Evolutionary conservation across 441 rosid genomes (phyloP).

Genomic region (Erodium chrysanthum): DNA sequence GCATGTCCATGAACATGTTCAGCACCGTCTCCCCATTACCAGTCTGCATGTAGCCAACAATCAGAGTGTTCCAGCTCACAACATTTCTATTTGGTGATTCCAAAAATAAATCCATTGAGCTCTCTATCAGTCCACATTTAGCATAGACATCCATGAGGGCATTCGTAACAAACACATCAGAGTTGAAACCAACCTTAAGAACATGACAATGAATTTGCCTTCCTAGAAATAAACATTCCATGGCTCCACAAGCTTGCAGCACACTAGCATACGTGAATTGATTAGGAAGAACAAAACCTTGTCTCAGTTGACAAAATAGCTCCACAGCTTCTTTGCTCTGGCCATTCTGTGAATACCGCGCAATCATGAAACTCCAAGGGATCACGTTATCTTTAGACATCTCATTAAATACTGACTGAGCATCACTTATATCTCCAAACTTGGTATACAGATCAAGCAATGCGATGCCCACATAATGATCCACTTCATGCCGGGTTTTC

Average conservation of each 20-base stretch:
- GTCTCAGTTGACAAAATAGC: constrained; percentile 63
- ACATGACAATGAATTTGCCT: constrained; percentile 56
- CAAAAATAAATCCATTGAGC: constrained; percentile 45
- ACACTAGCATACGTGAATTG: constrained; percentile 67
- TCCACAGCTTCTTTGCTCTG: constrained; percentile 44
- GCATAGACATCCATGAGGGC: constrained; percentile 65
- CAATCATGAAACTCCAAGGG: constrained; percentile 90
- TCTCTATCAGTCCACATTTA: constrained; percentile 56
- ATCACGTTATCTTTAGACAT: constrained; percentile 62
- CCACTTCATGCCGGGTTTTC: constrained; percentile 47
- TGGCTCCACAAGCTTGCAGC: constrained; percentile 58
- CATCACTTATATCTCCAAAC: constrained; percentile 36
- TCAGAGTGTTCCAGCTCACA: constrained; percentile 76
- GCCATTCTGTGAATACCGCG: constrained; percentile 53
- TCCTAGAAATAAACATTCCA: constrained; percentile 40
- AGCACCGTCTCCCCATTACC: constrained; percentile 55
- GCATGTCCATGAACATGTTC: constrained; percentile 47
- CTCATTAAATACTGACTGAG: constrained; percentile 47
- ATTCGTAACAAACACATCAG: constrained; percentile 49
- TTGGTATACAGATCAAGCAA: constrained; percentile 67
- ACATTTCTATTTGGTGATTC: constrained; percentile 41
- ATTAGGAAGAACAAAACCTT: constrained; percentile 50
- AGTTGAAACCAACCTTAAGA: constrained; percentile 42
- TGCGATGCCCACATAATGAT: constrained; percentile 47
- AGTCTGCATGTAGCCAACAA: constrained; percentile 54